Percentiles rank a stretch among this genome's conserved stretches.
phyloP scores from a whole-genome alignment of 495 filamentous ascomycete genomes.

The Coniosporium apollinis region DNA sequence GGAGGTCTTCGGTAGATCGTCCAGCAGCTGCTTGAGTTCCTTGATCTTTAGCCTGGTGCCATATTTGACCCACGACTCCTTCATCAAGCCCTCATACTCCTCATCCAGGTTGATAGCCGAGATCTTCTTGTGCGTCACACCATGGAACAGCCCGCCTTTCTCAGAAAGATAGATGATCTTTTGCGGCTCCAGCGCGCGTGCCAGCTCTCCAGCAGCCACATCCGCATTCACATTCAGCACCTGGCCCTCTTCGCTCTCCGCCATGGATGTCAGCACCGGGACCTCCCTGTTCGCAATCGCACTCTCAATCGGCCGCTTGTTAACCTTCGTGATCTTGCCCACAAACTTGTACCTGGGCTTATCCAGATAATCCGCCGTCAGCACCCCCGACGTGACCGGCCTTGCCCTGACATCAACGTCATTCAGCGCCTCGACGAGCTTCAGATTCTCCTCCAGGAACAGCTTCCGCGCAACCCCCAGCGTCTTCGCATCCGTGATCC shows the following conservation, averaged over 20 bases:
- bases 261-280: constrained; percentile 93
- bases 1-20: constrained; percentile 72
- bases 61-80: constrained; percentile 88
- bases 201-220: constrained; percentile 86
- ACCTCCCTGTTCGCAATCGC: constrained; percentile 85
- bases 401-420: constrained; percentile 80
- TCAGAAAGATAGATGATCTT: constrained; percentile 98
- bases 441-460: constrained; percentile 92
- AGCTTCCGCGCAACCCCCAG: constrained; percentile 76
- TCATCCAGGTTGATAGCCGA: constrained; percentile 96
- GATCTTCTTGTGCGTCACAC: constrained; percentile 85
- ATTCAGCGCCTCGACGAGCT: constrained; percentile 82
- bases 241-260: constrained; percentile 83
- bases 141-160: constrained; percentile 93
- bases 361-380: constrained; percentile 87
- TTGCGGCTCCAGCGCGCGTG: constrained; percentile 73
- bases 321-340: constrained; percentile 86
- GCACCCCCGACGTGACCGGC: constrained; percentile 84
- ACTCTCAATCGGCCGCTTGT: constrained; percentile 79
- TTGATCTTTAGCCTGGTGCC: constrained; percentile 96
- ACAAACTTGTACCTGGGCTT: constrained; percentile 90
- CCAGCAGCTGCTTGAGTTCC: constrained; percentile 89
- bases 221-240: constrained; percentile 97
- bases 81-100: constrained; percentile 91
- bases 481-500: constrained; percentile 92